Conservation (phyloP, 805 yeast species). For the Candida tallmaniae region DNA sequence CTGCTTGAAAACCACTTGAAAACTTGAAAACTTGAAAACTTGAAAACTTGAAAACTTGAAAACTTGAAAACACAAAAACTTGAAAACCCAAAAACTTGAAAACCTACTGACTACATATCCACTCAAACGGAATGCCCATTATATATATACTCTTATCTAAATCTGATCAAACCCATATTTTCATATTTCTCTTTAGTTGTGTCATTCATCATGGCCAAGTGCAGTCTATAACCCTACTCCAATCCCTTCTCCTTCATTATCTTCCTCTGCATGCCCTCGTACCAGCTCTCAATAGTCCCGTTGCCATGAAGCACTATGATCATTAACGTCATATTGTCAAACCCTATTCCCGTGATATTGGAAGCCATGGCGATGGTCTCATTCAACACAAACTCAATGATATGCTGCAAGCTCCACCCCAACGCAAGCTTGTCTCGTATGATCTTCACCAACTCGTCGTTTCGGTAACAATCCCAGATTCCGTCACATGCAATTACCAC, state of each 20-base stretch:
- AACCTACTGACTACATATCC: too few species aligned
- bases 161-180: too few species aligned
- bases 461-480: constrained; percentile 49
- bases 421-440: constrained; percentile 54
- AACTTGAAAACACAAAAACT: too few species aligned
- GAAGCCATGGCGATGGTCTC: constrained; percentile 68
- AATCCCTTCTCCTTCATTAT: constrained; percentile 19
- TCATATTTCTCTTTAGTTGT: too few species aligned
- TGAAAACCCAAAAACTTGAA: too few species aligned
- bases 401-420: constrained; percentile 56
- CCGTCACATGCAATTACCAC: constrained; percentile 43
- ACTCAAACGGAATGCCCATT: too few species aligned
- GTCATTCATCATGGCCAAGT: too few species aligned
- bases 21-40: too few species aligned
- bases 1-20: too few species aligned
- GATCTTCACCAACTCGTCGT: constrained; percentile 47
- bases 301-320: constrained; percentile 56
- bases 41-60: too few species aligned
- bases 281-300: constrained; percentile 52
- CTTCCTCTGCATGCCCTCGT: constrained; percentile 44
- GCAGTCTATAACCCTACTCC: not conserved
- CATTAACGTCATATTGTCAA: constrained; percentile 78
- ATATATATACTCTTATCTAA: too few species aligned
- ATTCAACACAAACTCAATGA: constrained; percentile 56
- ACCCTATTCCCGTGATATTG: constrained; percentile 72